Conservation (phyloP, 2,329 filamentous ascomycete species). For the Arthroderma sp. region DNA sequence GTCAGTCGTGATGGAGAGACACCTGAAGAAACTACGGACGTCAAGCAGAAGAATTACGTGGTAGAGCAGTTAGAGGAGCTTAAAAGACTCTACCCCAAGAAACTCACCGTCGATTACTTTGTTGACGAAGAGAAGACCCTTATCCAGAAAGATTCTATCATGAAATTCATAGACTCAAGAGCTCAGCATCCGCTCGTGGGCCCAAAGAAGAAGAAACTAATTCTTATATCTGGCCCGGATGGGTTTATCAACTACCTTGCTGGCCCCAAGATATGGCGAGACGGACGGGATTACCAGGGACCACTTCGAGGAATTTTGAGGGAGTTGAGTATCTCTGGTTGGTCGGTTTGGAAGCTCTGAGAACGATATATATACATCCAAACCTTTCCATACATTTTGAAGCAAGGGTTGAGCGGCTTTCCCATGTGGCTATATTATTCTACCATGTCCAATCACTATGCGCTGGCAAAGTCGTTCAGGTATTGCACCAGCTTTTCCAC, state of each 20-base stretch:
- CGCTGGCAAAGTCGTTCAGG: constrained; percentile 42
- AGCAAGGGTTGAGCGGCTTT: not conserved
- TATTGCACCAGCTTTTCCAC: constrained; percentile 34
- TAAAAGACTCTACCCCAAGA: constrained; percentile 44
- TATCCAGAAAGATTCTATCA: constrained; percentile 47
- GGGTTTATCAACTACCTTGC: constrained; percentile 76
- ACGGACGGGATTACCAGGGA: constrained; percentile 63
- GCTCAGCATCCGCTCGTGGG: constrained; percentile 13
- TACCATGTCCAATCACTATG: not conserved
- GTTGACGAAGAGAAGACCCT: constrained; percentile 67
- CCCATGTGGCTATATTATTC: not conserved
- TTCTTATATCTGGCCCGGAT: constrained; percentile 83
- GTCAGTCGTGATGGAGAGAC: not conserved
- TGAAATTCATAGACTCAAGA: constrained; percentile 20
- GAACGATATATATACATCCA: not conserved
- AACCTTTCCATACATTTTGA: not conserved
- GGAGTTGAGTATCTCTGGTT: constrained; percentile 45
- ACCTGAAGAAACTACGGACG: not conserved
- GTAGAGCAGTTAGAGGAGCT: constrained; percentile 53
- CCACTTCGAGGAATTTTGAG: constrained; percentile 57
- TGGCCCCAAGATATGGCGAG: constrained; percentile 64
- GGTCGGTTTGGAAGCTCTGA: constrained; percentile 49
- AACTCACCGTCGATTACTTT: constrained; percentile 58
- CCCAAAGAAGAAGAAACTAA: constrained; percentile 34
- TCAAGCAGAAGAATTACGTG: constrained; percentile 29